Evolutionary conservation across 1,284 basidiomycete genomes (phyloP).

Genomic region (Leccinum laetum): DNA sequence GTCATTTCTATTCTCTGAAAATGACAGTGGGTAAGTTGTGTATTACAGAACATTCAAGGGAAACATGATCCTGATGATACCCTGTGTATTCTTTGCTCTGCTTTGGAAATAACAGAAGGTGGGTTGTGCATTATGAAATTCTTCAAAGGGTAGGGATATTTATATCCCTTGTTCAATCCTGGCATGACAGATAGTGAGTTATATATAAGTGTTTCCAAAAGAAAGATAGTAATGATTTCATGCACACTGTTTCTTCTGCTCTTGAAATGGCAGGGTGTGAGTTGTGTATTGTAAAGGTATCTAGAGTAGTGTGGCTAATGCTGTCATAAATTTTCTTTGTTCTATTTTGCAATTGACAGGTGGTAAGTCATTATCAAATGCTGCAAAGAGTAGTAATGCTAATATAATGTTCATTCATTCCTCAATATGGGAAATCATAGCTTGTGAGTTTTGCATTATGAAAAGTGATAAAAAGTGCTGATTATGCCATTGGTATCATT

Average conservation of each 20-base stretch:
- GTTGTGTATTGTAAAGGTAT: neutral
- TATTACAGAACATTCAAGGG: accelerated
- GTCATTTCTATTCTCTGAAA: no score
- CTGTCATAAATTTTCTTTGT: neutral
- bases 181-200: no score
- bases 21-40: no score
- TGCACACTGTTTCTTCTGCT: no score
- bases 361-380: neutral
- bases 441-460: neutral
- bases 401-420: no score
- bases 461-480: accelerated
- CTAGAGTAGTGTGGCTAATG: neutral
- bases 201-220: no score
- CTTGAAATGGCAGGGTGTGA: neutral
- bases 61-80: neutral
- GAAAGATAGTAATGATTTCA: no score
- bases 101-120: neutral
- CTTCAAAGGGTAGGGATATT: neutral
- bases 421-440: neutral
- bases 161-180: no score
- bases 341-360: neutral
- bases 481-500: neutral
- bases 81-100: neutral
- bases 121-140: neutral
- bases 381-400: no score